Conservation (phyloP, 257 asterid species). For the Solanum corneliomulleri region DNA sequence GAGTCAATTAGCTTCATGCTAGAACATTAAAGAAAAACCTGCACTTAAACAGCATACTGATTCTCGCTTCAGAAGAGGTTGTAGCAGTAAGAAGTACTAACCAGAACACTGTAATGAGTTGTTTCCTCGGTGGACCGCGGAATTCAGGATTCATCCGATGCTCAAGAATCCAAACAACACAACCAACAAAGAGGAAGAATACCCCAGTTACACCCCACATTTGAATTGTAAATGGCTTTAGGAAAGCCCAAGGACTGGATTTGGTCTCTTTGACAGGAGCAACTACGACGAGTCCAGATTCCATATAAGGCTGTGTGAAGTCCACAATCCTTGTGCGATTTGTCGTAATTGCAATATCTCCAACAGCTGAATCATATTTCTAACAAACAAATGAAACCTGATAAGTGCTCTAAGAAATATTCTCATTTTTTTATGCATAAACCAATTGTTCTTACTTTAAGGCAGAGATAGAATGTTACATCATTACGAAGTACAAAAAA, state of each 20-base stretch:
- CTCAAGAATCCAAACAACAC: slow-evolving; percentile 93
- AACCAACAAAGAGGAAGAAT: slow-evolving; percentile 74
- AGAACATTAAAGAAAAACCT: background rate
- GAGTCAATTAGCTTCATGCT: background rate
- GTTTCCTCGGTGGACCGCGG: slow-evolving; percentile 87
- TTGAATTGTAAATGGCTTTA: slow-evolving; percentile 79
- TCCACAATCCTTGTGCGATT: slow-evolving; percentile 82
- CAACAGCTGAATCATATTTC: slow-evolving; percentile 90
- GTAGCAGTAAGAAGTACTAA: slow-evolving; percentile 14
- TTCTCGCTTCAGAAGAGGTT: background rate
- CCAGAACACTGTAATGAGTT: slow-evolving; percentile 71
- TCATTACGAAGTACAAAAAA: background rate
- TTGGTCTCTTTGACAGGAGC: slow-evolving; percentile 45
- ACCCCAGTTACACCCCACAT: slow-evolving; percentile 86
- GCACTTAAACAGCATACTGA: background rate
- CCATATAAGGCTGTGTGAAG: slow-evolving; percentile 88
- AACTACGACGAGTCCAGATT: slow-evolving; percentile 84
- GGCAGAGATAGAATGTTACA: background rate
- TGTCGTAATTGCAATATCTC: slow-evolving; percentile 75
- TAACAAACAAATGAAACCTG: slow-evolving; percentile 8
- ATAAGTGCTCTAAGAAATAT: background rate
- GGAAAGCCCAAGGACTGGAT: slow-evolving; percentile 84
- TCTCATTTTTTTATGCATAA: background rate
- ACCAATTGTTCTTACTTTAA: background rate
- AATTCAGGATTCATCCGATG: slow-evolving; percentile 74